A percentile compares a stretch with the other conserved stretches of the same genome.
phyloP scores from a whole-genome alignment of 148 eudicot species.

The Hydrangea macrophylla region DNA sequence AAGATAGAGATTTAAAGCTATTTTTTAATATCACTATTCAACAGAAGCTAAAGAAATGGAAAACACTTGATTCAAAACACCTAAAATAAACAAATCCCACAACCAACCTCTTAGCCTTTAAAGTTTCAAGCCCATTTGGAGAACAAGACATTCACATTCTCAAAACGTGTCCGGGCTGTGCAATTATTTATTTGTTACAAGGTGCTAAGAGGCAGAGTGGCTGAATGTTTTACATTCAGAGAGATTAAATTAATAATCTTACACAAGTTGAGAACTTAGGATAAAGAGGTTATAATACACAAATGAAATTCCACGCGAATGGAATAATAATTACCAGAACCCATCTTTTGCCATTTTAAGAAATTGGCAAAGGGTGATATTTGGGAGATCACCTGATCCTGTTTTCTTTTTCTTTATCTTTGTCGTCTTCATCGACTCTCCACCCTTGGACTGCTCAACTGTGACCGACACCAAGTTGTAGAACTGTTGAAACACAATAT shows the following conservation, averaged over 20 bases:
- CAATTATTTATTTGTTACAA: not conserved
- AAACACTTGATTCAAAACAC: too few relatives aligned
- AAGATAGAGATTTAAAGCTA: too few relatives aligned
- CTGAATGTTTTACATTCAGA: not conserved
- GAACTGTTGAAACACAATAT: conserved; percentile 46
- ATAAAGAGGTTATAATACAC: not conserved
- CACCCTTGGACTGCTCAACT: conserved; percentile 33
- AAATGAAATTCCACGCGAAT: not conserved
- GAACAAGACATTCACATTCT: not conserved
- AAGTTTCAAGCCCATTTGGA: too few relatives aligned
- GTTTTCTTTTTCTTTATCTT: conserved; percentile 69
- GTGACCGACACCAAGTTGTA: conserved; percentile 71
- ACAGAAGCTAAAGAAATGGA: too few relatives aligned
- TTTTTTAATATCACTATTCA: too few relatives aligned
- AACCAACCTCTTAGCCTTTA: too few relatives aligned
- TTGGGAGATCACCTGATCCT: conserved; percentile 44
- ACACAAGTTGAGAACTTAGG: too few relatives aligned
- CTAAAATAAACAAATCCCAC: too few relatives aligned
- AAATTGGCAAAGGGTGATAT: conserved; percentile 68
- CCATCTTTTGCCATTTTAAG: conserved; percentile 86
- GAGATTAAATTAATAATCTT: not conserved
- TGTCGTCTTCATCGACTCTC: conserved; percentile 49
- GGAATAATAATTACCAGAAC: conserved; percentile 45
- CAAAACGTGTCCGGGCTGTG: not conserved
- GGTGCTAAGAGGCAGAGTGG: not conserved